Percentiles rank a stretch among this genome's conserved stretches.
Evolutionary conservation across 176 grass and related monocot species (phyloP).

Genomic region (Ananas comosus): DNA sequence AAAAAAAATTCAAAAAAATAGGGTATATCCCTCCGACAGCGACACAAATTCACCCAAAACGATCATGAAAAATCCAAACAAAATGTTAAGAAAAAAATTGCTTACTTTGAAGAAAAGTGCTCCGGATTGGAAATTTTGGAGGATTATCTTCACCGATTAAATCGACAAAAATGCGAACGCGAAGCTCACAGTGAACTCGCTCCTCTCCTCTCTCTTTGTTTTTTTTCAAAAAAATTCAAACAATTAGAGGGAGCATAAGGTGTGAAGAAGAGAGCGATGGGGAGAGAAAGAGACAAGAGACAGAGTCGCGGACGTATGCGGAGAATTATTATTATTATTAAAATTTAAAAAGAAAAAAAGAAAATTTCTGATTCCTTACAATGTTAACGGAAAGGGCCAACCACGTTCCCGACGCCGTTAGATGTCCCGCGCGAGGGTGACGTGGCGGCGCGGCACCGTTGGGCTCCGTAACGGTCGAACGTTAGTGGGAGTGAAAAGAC

Average conservation of each 20-base stretch:
- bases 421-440: background rate
- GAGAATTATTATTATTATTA: background rate
- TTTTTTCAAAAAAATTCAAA: constrained; percentile 8
- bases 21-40: too few species aligned
- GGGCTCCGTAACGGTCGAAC: constrained; percentile 32
- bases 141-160: too few species aligned
- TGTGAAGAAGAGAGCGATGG: background rate
- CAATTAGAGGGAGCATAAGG: background rate
- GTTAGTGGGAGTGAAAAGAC: background rate
- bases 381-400: background rate
- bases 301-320: too few species aligned
- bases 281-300: background rate
- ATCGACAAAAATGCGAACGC: background rate
- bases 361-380: constrained; percentile 21
- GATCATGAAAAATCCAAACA: too few species aligned
- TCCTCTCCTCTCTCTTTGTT: background rate
- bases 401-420: constrained; percentile 26
- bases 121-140: too few species aligned
- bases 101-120: too few species aligned
- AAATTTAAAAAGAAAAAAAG: constrained; percentile 4
- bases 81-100: too few species aligned
- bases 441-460: constrained; percentile 9
- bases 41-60: too few species aligned
- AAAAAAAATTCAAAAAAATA: background rate
- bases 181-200: background rate